A percentile compares a stretch with the other conserved stretches of the same genome.
Evolutionary conservation across 371 early-diverging fungal species (phyloP).

Genomic region (Zopfochytrium polystomum): DNA sequence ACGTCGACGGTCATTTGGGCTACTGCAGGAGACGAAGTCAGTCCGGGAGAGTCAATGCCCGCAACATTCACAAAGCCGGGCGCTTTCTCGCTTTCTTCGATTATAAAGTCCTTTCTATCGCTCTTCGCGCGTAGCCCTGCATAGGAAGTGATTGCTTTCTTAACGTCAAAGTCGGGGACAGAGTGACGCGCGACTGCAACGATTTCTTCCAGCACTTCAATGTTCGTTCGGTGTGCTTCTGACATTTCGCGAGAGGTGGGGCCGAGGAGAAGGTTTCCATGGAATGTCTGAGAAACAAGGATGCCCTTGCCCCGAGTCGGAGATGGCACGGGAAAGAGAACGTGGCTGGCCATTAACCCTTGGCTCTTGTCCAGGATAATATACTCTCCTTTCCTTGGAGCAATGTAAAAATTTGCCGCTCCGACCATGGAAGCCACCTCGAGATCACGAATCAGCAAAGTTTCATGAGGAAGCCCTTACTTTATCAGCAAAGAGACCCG

Average conservation of each 20-base stretch:
- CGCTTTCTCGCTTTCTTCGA: constrained; percentile 28
- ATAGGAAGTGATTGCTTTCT: constrained; percentile 42
- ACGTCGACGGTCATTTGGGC: constrained; percentile 30
- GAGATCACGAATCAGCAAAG: not conserved
- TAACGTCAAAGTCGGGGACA: constrained; percentile 38
- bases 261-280: constrained; percentile 44
- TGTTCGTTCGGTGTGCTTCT: constrained; percentile 29
- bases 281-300: constrained; percentile 42
- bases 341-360: constrained; percentile 30
- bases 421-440: constrained; percentile 44
- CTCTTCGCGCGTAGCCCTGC: constrained; percentile 42
- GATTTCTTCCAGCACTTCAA: constrained; percentile 37
- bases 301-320: constrained; percentile 43
- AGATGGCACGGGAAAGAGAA: constrained; percentile 44
- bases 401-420: constrained; percentile 36
- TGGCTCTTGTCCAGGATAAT: constrained; percentile 38
- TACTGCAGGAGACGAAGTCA: constrained; percentile 41
- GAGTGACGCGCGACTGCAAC: constrained; percentile 25
- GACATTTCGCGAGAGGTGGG: constrained; percentile 39
- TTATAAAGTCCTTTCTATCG: constrained; percentile 41
- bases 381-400: constrained; percentile 44
- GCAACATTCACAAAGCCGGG: constrained; percentile 41
- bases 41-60: constrained; percentile 47
- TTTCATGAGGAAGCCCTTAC: not conserved
- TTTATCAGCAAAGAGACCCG: constrained; percentile 31